These are phyloP conservation scores for Voacanga thouarsii DNA, from an alignment of 257 asterid genomes.

Conservation along the genomic window DNA sequence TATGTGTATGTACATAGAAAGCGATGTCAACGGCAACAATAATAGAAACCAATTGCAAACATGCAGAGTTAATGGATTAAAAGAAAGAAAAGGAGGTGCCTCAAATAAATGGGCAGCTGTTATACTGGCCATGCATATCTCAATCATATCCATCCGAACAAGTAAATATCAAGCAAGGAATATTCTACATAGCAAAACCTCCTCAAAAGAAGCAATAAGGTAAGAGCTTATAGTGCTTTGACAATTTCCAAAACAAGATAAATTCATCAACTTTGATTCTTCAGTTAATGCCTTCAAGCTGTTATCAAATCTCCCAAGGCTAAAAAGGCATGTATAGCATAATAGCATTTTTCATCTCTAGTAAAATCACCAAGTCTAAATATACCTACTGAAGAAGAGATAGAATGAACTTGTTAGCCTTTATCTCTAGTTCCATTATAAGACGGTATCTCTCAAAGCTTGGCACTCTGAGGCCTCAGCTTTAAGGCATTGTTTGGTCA, in stretches of 20 bases:
- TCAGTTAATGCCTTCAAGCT: neutral
- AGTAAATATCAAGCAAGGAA: neutral
- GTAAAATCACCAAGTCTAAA: neutral
- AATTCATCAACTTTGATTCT: no score
- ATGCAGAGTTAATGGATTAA: neutral
- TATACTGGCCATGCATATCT: neutral
- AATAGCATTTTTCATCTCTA: neutral
- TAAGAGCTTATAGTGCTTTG: neutral
- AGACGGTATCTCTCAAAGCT: conserved; percentile 1
- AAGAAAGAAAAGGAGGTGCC: conserved; percentile 1
- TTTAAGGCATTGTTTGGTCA: conserved; percentile 12
- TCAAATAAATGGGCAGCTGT: neutral
- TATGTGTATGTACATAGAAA: no score
- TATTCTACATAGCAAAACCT: neutral
- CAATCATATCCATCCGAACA: conserved; percentile 1
- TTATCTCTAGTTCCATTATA: neutral
- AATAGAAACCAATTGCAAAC: neutral
- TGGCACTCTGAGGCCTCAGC: neutral
- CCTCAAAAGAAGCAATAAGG: neutral
- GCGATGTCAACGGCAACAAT: neutral
- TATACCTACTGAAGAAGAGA: neutral
- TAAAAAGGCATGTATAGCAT: neutral
- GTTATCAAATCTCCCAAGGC: neutral
- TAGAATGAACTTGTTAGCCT: neutral
- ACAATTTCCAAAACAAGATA: neutral